These are phyloP conservation scores for Trametes cingulata DNA, from an alignment of 768 basidiomycete species.

Conservation along the genomic window DNA sequence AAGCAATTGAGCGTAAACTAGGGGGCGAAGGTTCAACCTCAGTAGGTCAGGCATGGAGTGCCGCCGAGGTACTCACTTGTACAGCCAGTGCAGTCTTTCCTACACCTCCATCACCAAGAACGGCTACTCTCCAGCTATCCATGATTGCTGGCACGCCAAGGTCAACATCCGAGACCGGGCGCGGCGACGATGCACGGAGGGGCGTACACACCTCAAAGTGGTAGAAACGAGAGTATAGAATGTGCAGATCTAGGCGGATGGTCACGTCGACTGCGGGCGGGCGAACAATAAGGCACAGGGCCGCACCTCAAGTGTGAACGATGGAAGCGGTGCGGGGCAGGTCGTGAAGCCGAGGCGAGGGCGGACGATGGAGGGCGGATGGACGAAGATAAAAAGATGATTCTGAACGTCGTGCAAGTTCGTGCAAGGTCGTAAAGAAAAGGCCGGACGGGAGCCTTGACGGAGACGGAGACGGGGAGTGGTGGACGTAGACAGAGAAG, in stretches of 20 bases:
- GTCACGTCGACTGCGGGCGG: slow-evolving; percentile 12
- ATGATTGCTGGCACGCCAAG: slow-evolving; percentile 46
- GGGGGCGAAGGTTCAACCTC: slow-evolving; percentile 6
- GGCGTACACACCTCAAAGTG: slow-evolving; percentile 24
- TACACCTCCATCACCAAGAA: slow-evolving; percentile 95
- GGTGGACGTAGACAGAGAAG: slow-evolving; percentile 28
- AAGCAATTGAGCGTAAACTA: slow-evolving; percentile 97
- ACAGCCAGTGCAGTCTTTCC: slow-evolving; percentile 97
- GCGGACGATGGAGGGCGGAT: slow-evolving; percentile 33
- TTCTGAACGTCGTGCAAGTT: slow-evolving; percentile 60
- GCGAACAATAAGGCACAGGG: slow-evolving; percentile 26
- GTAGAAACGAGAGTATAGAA: slow-evolving; percentile 25
- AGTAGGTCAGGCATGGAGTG: neutral
- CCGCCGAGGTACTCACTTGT: slow-evolving; percentile 61
- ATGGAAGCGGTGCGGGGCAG: slow-evolving; percentile 23
- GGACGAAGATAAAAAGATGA: slow-evolving; percentile 47
- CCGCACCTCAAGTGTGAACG: slow-evolving; percentile 34
- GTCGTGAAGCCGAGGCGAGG: slow-evolving; percentile 30
- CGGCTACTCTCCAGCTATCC: slow-evolving; percentile 96
- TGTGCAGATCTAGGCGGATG: slow-evolving; percentile 26
- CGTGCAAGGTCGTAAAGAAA: slow-evolving; percentile 47
- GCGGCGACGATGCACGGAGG: neutral
- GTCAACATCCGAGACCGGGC: neutral
- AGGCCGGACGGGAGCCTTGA: slow-evolving; percentile 23
- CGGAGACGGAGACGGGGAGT: slow-evolving; percentile 16